A percentile compares a stretch with the other conserved stretches of the same genome.
These are phyloP conservation scores for Ogataea ganodermae DNA, from an alignment of 805 yeast species.

Conservation along the genomic window DNA sequence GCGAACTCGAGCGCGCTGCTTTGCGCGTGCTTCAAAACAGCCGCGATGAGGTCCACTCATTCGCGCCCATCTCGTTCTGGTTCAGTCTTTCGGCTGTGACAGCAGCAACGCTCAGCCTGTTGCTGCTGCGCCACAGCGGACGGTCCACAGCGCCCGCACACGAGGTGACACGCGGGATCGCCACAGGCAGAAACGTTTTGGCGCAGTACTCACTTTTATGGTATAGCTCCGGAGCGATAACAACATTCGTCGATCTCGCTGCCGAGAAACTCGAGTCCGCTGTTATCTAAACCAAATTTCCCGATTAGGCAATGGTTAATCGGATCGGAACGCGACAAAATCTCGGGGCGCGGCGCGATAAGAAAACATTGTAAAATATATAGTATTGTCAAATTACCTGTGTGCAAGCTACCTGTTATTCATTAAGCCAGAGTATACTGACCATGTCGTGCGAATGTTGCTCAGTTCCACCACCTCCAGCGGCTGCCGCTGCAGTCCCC, in stretches of 20 bases:
- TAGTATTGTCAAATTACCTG: too few species aligned
- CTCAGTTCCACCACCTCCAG: slow-evolving; percentile 16
- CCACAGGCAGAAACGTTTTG: slow-evolving; percentile 7
- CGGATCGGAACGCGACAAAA: neutral
- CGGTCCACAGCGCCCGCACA: neutral
- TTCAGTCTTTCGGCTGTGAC: slow-evolving; percentile 8
- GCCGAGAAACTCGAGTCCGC: neutral
- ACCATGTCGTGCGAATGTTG: slow-evolving; percentile 20
- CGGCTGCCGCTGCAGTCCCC: slow-evolving; percentile 21
- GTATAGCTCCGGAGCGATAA: slow-evolving; percentile 1
- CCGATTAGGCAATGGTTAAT: neutral
- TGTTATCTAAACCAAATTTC: neutral
- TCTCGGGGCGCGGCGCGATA: neutral
- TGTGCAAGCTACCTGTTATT: too few species aligned
- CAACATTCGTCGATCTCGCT: slow-evolving; percentile 5
- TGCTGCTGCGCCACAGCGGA: neutral
- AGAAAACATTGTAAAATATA: neutral
- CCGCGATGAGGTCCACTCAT: neutral
- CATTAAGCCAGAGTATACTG: too few species aligned
- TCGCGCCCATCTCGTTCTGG: slow-evolving; percentile 12
- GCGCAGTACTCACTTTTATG: slow-evolving; percentile 8
- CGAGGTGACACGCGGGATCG: slow-evolving; percentile 5
- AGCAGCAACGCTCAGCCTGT: slow-evolving; percentile 10
- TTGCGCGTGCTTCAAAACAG: slow-evolving; percentile 1
- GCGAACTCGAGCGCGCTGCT: slow-evolving; percentile 6